These are phyloP conservation scores for Fibroporia radiculosa DNA, from an alignment of 768 basidiomycete species.

Conservation along the genomic window DNA sequence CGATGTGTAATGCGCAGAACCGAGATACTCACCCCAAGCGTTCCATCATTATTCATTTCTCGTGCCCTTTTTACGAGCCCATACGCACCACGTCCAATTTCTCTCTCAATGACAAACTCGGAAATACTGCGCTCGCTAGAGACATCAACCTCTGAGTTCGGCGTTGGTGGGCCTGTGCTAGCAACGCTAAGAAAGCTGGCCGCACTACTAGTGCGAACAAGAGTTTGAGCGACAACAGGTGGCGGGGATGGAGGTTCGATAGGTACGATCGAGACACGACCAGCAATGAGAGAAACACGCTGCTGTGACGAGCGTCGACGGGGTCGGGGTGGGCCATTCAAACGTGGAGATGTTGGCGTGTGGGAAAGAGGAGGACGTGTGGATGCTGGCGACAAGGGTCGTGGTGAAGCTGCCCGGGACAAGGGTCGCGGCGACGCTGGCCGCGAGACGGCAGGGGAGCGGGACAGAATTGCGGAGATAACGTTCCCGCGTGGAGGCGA, in stretches of 20 bases:
- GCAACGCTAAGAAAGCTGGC: conserved; percentile 54
- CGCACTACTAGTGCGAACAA: conserved; percentile 57
- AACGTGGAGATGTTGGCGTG: conserved; percentile 28
- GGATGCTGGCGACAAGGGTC: conserved; percentile 21
- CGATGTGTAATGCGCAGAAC: conserved; percentile 1
- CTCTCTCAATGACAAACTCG: conserved; percentile 78
- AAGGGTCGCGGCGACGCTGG: conserved; percentile 20
- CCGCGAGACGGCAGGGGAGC: conserved; percentile 20
- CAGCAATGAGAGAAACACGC: conserved; percentile 76
- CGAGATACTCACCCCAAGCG: conserved; percentile 63
- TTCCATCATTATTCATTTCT: conserved; percentile 66
- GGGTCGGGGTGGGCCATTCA: conserved; percentile 48
- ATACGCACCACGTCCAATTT: conserved; percentile 92
- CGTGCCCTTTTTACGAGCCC: conserved; percentile 89
- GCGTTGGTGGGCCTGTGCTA: conserved; percentile 61
- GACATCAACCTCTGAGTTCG: conserved; percentile 35
- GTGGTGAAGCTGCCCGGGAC: conserved; percentile 16
- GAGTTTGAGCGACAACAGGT: conserved; percentile 49
- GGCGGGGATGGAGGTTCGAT: conserved; percentile 67
- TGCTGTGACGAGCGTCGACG: conserved; percentile 78
- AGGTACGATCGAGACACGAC: conserved; percentile 70
- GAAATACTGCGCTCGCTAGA: conserved; percentile 66
- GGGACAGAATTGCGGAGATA: conserved; percentile 15
- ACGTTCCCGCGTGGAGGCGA: conserved; percentile 11
- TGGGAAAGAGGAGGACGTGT: conserved; percentile 27